A percentile compares a stretch with the other conserved stretches of the same genome.
Conservation (phyloP, 1,139 yeast species). For the Yamadazyma conglobata region DNA sequence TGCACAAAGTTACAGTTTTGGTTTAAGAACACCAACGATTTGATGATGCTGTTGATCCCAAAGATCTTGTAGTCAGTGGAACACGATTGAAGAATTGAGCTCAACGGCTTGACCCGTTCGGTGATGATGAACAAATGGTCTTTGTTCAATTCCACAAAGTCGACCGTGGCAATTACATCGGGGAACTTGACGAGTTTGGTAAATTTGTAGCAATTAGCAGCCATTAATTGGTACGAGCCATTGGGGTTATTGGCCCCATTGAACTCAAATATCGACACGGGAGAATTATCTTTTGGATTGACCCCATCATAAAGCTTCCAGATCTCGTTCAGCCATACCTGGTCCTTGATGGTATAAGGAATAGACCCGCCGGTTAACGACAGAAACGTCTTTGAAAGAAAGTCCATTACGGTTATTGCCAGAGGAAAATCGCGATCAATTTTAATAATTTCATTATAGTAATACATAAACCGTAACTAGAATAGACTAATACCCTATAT, state of each 20-base stretch:
- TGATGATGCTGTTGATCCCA: conserved; percentile 58
- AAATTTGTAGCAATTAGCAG: conserved; percentile 60
- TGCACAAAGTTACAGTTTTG: conserved; percentile 62
- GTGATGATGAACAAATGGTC: conserved; percentile 65
- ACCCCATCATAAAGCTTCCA: conserved; percentile 52
- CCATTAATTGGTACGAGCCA: conserved; percentile 22
- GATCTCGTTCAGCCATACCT: conserved; percentile 27
- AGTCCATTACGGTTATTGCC: too few relatives aligned
- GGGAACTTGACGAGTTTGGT: conserved; percentile 73
- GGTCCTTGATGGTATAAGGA: conserved; percentile 54
- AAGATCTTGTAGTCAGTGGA: conserved; percentile 43
- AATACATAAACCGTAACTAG: conserved; percentile 1
- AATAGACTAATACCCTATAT: conserved; percentile 1
- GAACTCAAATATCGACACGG: conserved; percentile 62
- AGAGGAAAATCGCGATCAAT: too few relatives aligned
- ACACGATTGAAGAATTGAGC: conserved; percentile 24
- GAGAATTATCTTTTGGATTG: conserved; percentile 37
- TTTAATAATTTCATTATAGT: background rate
- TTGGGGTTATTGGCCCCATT: conserved; percentile 22
- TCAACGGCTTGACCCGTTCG: conserved; percentile 69
- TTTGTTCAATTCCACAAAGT: conserved; percentile 61
- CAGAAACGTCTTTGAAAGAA: conserved; percentile 54
- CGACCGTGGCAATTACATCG: conserved; percentile 67
- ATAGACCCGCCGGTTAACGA: conserved; percentile 52
- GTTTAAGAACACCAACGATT: conserved; percentile 60